Conservation (phyloP, 495 filamentous ascomycete genomes). For the Aspergillus biplanus region DNA sequence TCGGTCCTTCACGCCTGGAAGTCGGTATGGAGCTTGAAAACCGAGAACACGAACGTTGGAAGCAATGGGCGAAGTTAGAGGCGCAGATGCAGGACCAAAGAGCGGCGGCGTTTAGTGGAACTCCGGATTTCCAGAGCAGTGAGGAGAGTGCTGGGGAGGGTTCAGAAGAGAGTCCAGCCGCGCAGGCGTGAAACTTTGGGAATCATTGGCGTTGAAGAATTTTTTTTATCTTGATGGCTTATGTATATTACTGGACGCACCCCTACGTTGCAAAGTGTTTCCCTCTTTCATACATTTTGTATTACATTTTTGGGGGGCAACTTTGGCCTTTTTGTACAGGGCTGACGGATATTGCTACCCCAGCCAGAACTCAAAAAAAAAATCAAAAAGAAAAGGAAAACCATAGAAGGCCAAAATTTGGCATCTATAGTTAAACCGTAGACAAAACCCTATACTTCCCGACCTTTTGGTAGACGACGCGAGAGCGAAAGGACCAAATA, state of each 20-base stretch:
- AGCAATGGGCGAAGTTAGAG: conserved; percentile 70
- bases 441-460: background rate
- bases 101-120: conserved; percentile 35
- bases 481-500: background rate
- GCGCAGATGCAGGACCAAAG: conserved; percentile 40
- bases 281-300: conserved; percentile 3
- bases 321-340: background rate
- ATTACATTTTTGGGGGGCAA: background rate
- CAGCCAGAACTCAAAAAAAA: background rate
- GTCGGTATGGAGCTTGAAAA: conserved; percentile 85
- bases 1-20: conserved; percentile 73
- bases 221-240: conserved; percentile 26
- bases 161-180: background rate
- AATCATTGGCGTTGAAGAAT: conserved; percentile 8
- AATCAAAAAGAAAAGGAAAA: background rate
- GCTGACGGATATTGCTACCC: background rate
- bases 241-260: conserved; percentile 41
- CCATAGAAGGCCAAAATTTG: background rate
- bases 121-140: conserved; percentile 32
- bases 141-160: conserved; percentile 15
- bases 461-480: background rate
- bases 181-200: conserved; percentile 9
- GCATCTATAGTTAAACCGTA: background rate
- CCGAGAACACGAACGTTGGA: conserved; percentile 76
- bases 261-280: background rate